These are phyloP conservation scores for Naganishia vaughanmartiniae DNA, from an alignment of 768 basidiomycete genomes.

Conservation along the genomic window DNA sequence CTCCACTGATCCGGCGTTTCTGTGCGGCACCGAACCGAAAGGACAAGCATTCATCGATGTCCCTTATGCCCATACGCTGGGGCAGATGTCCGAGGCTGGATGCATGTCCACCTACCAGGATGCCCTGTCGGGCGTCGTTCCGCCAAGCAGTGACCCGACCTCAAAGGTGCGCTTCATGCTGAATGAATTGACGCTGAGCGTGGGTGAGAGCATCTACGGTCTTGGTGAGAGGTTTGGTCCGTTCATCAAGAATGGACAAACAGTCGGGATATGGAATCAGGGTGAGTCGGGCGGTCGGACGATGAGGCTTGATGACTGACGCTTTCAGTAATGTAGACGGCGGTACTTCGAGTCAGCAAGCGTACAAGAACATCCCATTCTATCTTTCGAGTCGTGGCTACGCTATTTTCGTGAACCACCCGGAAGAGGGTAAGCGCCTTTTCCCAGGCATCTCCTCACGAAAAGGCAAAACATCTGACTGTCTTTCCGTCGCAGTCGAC, in stretches of 20 bases:
- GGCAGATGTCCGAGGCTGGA: constrained; percentile 56
- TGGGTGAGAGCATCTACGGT: constrained; percentile 71
- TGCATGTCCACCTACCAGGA: constrained; percentile 59
- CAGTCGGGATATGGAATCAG: constrained; percentile 64
- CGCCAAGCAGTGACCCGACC: background rate
- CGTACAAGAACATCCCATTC: constrained; percentile 51
- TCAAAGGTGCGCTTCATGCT: constrained; percentile 47
- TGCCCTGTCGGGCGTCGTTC: constrained; percentile 23
- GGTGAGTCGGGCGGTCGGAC: constrained; percentile 6
- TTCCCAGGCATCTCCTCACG: no score
- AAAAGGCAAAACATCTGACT: no score
- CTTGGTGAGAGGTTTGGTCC: constrained; percentile 73
- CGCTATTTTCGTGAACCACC: constrained; percentile 72
- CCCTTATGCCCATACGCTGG: constrained; percentile 43
- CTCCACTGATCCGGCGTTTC: constrained; percentile 28
- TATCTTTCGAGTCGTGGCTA: constrained; percentile 58
- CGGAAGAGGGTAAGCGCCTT: constrained; percentile 56
- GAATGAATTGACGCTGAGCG: constrained; percentile 61
- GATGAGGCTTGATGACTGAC: background rate
- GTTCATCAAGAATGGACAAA: constrained; percentile 68
- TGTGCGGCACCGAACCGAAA: constrained; percentile 36
- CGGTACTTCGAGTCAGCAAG: constrained; percentile 58
- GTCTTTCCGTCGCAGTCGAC: constrained; percentile 54
- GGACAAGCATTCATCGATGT: constrained; percentile 47
- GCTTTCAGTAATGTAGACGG: constrained; percentile 58